Conservation (phyloP, 2,329 filamentous ascomycete species). For the Hymenoscyphus albidus region DNA sequence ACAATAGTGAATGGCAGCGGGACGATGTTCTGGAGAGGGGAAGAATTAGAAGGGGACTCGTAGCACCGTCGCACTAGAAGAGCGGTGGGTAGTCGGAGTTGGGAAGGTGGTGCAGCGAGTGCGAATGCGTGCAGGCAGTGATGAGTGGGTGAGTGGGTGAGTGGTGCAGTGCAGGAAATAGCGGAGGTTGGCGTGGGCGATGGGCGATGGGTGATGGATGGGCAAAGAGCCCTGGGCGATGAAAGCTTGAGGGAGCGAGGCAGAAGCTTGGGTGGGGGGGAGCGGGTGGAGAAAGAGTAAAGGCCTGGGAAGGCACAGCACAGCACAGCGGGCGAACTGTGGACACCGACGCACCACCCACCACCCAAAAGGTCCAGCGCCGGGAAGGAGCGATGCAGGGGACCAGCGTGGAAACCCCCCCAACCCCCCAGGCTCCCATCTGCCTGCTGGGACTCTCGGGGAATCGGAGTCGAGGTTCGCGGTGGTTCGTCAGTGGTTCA, state of each 20-base stretch:
- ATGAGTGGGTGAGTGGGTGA: no score
- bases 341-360: neutral
- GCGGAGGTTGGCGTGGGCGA: conserved; percentile 18
- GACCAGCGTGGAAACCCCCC: neutral
- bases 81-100: conserved; percentile 1
- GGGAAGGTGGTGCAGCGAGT: neutral
- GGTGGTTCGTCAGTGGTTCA: neutral
- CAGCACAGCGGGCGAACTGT: neutral
- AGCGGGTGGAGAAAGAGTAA: neutral
- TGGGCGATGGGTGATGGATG: conserved; percentile 4
- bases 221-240: conserved; percentile 10
- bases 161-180: conserved; percentile 6
- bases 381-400: neutral
- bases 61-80: conserved; percentile 19
- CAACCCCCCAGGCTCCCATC: no score
- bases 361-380: neutral
- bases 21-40: conserved; percentile 35
- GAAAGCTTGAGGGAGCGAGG: neutral
- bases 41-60: conserved; percentile 14
- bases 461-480: neutral
- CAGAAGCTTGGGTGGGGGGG: neutral
- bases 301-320: neutral
- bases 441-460: neutral
- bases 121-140: no score
- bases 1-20: conserved; percentile 15